Conservation (phyloP, 306 rosid species). For the Macrotyloma uniflorum region DNA sequence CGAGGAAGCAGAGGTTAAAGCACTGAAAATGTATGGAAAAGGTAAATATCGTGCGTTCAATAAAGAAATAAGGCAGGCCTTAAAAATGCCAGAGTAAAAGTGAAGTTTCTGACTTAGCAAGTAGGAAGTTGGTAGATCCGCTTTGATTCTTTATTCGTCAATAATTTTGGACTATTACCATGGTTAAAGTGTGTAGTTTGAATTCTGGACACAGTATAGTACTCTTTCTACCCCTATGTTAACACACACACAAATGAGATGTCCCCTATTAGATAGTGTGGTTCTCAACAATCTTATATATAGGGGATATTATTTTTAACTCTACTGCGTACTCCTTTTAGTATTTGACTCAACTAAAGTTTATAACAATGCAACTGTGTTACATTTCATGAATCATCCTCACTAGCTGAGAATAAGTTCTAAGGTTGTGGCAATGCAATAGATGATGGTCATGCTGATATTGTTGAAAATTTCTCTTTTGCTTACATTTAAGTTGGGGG, state of each 20-base stretch:
- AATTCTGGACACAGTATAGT: background rate
- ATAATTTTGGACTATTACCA: background rate
- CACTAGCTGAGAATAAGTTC: constrained; percentile 11
- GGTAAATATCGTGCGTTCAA: constrained; percentile 49
- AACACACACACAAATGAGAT: background rate
- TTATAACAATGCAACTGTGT: background rate
- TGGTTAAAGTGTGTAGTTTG: background rate
- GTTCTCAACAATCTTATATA: background rate
- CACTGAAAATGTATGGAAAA: constrained; percentile 54
- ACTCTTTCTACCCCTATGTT: background rate
- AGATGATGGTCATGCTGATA: constrained; percentile 12
- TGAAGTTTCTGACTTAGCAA: background rate
- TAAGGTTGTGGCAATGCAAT: background rate
- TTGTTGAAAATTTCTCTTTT: constrained; percentile 1
- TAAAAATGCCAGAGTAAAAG: constrained; percentile 12
- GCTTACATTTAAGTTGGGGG: background rate
- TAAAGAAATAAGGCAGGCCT: constrained; percentile 14
- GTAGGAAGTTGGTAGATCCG: background rate
- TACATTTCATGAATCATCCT: constrained; percentile 6
- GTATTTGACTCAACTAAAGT: constrained; percentile 5
- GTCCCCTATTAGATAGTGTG: background rate
- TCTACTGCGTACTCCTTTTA: background rate
- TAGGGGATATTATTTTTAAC: background rate
- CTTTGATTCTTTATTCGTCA: background rate
- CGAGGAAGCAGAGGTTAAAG: constrained; percentile 71